A percentile compares a stretch with the other conserved stretches of the same genome.
phyloP scores from a whole-genome alignment of 257 asterid genomes.

The Scutellaria baicalensis region DNA sequence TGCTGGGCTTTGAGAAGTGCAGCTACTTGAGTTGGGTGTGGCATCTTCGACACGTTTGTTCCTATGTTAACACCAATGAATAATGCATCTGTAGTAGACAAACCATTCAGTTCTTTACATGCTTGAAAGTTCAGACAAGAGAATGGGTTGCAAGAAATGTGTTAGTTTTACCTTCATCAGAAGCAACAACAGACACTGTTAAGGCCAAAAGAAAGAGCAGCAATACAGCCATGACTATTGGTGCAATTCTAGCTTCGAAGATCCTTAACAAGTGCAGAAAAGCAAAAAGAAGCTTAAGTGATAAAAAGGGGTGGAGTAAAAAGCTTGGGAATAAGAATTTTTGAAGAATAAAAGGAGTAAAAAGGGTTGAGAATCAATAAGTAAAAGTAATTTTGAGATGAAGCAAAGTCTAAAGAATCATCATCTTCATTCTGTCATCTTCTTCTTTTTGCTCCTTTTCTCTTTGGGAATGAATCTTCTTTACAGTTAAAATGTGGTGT shows the following conservation, averaged over 20 bases:
- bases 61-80: conserved; percentile 67
- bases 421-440: conserved; percentile 9
- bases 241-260: neutral
- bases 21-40: conserved; percentile 54
- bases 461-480: conserved; percentile 2
- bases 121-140: too few species aligned
- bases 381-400: conserved; percentile 29
- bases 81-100: conserved; percentile 32
- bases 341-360: neutral
- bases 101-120: neutral
- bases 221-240: conserved; percentile 17
- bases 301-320: neutral
- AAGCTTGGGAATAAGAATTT: neutral
- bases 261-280: neutral
- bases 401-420: conserved; percentile 39
- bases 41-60: conserved; percentile 48
- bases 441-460: neutral
- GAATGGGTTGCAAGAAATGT: neutral
- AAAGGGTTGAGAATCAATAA: conserved; percentile 13
- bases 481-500: neutral
- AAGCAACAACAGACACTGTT: conserved; percentile 39
- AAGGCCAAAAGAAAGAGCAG: conserved; percentile 34
- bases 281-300: neutral
- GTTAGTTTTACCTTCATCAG: conserved; percentile 44
- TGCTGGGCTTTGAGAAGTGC: conserved; percentile 62